phyloP scores from a whole-genome alignment of 1,284 basidiomycete genomes.

The Heterobasidion annosum region DNA sequence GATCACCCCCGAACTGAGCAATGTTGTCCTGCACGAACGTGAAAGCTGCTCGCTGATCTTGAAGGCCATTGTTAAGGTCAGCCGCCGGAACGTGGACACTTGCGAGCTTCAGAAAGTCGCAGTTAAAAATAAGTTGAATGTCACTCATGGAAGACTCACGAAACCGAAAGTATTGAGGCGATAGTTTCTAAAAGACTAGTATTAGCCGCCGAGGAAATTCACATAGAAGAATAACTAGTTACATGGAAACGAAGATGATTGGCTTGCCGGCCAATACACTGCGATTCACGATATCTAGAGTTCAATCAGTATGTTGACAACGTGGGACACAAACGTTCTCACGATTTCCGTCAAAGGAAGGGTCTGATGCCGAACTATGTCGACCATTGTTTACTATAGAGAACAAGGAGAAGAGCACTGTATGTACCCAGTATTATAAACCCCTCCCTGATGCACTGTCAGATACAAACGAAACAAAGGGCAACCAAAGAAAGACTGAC shows the following conservation, averaged over 20 bases:
- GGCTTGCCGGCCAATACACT: conserved; percentile 39
- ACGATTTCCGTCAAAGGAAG: conserved; percentile 38
- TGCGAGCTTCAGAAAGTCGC: conserved; percentile 29
- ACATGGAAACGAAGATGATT: conserved; percentile 48
- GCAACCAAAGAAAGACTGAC: conserved; percentile 20
- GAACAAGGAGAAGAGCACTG: neutral
- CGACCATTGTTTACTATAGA: conserved; percentile 1
- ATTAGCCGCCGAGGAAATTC: too few species aligned
- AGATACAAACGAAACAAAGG: neutral
- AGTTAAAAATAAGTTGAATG: conserved; percentile 5
- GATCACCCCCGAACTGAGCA: conserved; percentile 54
- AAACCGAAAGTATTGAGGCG: conserved; percentile 53
- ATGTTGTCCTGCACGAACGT: conserved; percentile 58
- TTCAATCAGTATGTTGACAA: too few species aligned
- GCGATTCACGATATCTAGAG: conserved; percentile 35
- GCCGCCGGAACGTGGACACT: conserved; percentile 35
- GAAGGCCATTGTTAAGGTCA: conserved; percentile 46
- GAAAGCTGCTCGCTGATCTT: conserved; percentile 49
- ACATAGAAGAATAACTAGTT: conserved; percentile 9
- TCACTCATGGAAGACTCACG: conserved; percentile 21
- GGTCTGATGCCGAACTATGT: conserved; percentile 32
- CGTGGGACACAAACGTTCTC: conserved; percentile 7
- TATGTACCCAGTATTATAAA: conserved; percentile 33
- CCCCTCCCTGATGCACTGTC: conserved; percentile 32
- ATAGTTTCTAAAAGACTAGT: conserved; percentile 32